These are phyloP conservation scores for Oleoguttula mirabilis DNA, from an alignment of 495 filamentous ascomycete species.

Conservation along the genomic window DNA sequence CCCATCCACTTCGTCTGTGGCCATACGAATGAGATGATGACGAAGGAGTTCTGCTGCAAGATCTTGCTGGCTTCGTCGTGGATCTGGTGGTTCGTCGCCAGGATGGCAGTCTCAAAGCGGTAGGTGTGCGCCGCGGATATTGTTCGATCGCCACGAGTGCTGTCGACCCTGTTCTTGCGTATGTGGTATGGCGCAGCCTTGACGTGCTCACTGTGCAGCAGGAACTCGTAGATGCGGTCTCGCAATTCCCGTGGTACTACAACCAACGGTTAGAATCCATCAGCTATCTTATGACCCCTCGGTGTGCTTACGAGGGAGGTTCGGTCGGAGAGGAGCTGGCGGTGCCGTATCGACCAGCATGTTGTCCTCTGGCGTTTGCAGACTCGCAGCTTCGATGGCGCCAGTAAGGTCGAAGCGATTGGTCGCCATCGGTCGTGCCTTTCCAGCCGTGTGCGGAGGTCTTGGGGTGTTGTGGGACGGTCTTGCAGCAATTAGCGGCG, in stretches of 20 bases:
- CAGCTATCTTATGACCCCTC: no score
- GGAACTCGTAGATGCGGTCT: slow-evolving; percentile 6
- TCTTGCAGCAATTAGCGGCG: no score
- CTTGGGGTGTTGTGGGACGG: no score
- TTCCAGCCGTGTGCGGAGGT: no score
- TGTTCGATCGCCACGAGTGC: neutral
- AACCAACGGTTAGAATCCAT: no score
- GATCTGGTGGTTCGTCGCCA: slow-evolving; percentile 1
- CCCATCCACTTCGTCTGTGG: neutral
- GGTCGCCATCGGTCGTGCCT: no score
- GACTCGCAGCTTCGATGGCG: no score
- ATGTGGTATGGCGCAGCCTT: neutral
- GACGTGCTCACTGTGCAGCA: slow-evolving; percentile 5
- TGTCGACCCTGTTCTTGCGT: neutral
- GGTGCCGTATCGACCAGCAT: no score
- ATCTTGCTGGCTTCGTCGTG: neutral
- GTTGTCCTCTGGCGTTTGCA: no score
- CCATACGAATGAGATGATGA: slow-evolving; percentile 4
- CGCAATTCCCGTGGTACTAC: slow-evolving; percentile 9
- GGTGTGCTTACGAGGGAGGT: no score
- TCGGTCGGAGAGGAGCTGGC: no score
- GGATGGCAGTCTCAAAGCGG: slow-evolving; percentile 3
- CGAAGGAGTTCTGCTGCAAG: slow-evolving; percentile 2
- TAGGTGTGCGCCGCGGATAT: slow-evolving; percentile 2
- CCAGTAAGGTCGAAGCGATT: no score